Conservation (phyloP, 345 rosid genomes). For the Linum trigynum region DNA sequence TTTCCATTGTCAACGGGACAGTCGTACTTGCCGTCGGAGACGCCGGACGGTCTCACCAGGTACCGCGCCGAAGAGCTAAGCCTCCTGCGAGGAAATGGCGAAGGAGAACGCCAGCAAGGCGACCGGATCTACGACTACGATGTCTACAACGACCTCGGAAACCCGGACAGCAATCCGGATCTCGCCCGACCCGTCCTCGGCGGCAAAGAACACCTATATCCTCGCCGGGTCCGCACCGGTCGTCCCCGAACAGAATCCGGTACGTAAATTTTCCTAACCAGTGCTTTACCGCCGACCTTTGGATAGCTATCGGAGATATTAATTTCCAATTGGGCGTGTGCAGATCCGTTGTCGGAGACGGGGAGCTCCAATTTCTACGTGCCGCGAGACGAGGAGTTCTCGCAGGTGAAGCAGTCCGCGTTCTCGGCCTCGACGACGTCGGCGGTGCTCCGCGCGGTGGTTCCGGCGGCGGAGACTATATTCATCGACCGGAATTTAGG, state of each 20-base stretch:
- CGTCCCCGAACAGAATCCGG: slow-evolving; percentile 2
- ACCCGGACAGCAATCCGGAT: slow-evolving; percentile 18
- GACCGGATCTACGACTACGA: slow-evolving; percentile 40
- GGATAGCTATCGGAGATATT: too few relatives aligned
- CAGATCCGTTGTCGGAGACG: slow-evolving; percentile 27
- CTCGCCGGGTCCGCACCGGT: slow-evolving; percentile 4
- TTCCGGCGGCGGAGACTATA: slow-evolving; percentile 5
- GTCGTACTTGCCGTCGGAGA: slow-evolving; percentile 31
- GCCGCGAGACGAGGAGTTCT: slow-evolving; percentile 29
- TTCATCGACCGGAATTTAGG: slow-evolving; percentile 2
- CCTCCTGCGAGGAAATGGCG: slow-evolving; percentile 28
- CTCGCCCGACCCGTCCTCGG: slow-evolving; percentile 8
- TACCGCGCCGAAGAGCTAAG: slow-evolving; percentile 27
- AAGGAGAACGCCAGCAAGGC: slow-evolving; percentile 23
- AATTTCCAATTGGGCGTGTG: neutral
- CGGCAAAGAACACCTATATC: slow-evolving; percentile 1
- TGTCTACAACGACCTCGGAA: slow-evolving; percentile 30
- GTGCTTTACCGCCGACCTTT: neutral
- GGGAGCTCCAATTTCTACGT: slow-evolving; percentile 17
- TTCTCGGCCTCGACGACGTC: slow-evolving; percentile 12
- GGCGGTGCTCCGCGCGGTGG: slow-evolving; percentile 11
- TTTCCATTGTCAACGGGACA: neutral
- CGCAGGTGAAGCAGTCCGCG: slow-evolving; percentile 12
- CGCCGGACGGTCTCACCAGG: slow-evolving; percentile 27
- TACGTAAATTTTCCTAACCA: neutral